Conservation (phyloP, 805 yeast species). For the Maudiozyma turicensis region DNA sequence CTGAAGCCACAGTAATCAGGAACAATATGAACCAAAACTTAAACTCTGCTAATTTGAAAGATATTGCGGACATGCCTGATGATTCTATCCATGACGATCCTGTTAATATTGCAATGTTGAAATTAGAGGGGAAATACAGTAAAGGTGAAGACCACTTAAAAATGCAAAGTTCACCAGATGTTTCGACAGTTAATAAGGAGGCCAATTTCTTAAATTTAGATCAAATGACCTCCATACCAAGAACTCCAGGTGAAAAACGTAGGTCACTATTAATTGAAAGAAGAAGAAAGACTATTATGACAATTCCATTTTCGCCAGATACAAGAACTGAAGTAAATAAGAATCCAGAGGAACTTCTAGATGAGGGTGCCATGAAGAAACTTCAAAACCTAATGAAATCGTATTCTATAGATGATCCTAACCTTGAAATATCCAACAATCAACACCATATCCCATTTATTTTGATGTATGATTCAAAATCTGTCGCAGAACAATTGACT, state of each 20-base stretch:
- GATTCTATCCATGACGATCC: slow-evolving; percentile 62
- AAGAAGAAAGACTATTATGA: slow-evolving; percentile 32
- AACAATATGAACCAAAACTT: not conserved
- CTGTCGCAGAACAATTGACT: slow-evolving; percentile 74
- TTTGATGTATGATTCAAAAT: slow-evolving; percentile 55
- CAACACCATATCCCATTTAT: slow-evolving; percentile 74
- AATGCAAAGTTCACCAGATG: slow-evolving; percentile 11
- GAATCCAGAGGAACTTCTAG: slow-evolving; percentile 4
- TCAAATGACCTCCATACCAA: slow-evolving; percentile 7
- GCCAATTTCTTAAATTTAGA: slow-evolving; percentile 13
- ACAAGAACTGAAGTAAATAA: not conserved
- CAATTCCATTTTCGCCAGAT: slow-evolving; percentile 28
- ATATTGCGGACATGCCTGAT: slow-evolving; percentile 79
- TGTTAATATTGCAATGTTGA: slow-evolving; percentile 59
- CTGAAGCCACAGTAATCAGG: slow-evolving; percentile 1
- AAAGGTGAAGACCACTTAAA: slow-evolving; percentile 4
- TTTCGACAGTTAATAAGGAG: slow-evolving; percentile 11
- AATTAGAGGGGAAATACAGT: slow-evolving; percentile 59
- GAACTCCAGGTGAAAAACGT: slow-evolving; percentile 16
- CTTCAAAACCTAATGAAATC: slow-evolving; percentile 17
- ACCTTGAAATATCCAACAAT: slow-evolving; percentile 20
- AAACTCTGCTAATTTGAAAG: slow-evolving; percentile 21
- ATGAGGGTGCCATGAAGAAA: slow-evolving; percentile 9
- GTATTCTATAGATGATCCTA: slow-evolving; percentile 22
- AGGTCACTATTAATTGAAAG: slow-evolving; percentile 29